These are phyloP conservation scores for Stereum hirsutum DNA, from an alignment of 1,284 basidiomycete species.

Conservation along the genomic window DNA sequence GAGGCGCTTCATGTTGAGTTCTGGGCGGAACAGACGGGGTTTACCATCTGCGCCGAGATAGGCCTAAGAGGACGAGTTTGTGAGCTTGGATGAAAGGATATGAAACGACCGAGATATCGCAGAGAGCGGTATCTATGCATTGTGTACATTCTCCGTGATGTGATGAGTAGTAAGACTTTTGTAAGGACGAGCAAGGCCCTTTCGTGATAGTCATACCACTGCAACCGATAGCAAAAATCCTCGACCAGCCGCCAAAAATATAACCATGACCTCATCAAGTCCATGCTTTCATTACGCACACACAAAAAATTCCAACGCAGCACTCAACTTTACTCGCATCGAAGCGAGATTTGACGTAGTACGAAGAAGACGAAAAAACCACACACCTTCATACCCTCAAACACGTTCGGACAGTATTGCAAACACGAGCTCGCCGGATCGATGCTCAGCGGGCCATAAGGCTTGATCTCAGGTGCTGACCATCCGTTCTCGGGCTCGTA, in stretches of 20 bases:
- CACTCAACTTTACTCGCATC: background rate
- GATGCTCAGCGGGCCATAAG: constrained; percentile 60
- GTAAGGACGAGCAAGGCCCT: too few species aligned
- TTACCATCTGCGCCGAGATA: constrained; percentile 61
- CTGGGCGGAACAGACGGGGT: constrained; percentile 69
- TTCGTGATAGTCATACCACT: too few species aligned
- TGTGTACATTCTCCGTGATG: too few species aligned
- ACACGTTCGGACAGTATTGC: constrained; percentile 72
- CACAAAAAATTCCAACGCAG: background rate
- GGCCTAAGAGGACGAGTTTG: constrained; percentile 34
- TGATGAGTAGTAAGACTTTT: too few species aligned
- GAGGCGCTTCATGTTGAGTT: constrained; percentile 76
- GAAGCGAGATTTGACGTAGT: background rate
- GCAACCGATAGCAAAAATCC: too few species aligned
- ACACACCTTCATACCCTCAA: constrained; percentile 82
- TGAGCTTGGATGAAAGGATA: background rate
- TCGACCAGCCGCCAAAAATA: too few species aligned
- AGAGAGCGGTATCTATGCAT: too few species aligned
- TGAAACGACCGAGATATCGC: too few species aligned
- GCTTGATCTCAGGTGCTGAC: constrained; percentile 75
- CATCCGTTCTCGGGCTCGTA: constrained; percentile 66
- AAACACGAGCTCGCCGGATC: constrained; percentile 72
- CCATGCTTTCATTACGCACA: too few species aligned
- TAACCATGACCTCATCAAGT: too few species aligned
- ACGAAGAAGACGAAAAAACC: background rate